A percentile compares a stretch with the other conserved stretches of the same genome.
Conservation (phyloP, 225 moss, liverwort and hornwort genomes). For the Ulota crispa region DNA sequence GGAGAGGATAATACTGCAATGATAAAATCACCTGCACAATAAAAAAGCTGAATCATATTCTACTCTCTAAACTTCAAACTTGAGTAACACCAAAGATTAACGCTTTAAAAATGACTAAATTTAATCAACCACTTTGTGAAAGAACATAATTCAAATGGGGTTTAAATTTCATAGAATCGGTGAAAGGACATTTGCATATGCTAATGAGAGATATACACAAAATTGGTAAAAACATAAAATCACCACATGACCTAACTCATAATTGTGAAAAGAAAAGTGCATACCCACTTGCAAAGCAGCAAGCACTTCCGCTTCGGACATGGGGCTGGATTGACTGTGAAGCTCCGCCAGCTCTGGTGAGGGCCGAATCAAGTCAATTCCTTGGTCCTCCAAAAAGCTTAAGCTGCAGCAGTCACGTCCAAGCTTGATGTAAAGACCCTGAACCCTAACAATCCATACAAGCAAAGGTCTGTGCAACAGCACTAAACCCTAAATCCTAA, state of each 20-base stretch:
- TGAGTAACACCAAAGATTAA: background rate
- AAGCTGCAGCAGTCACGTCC: slow-evolving; percentile 55
- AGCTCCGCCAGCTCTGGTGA: slow-evolving; percentile 65
- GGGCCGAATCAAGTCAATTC: slow-evolving; percentile 81
- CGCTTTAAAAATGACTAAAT: background rate
- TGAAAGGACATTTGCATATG: background rate
- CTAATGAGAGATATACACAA: background rate
- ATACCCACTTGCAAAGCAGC: slow-evolving; percentile 76
- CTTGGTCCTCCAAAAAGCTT: slow-evolving; percentile 88
- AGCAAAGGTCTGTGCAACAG: too few relatives aligned
- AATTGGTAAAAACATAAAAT: background rate
- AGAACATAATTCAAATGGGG: background rate
- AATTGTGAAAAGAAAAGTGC: background rate
- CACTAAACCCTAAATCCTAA: too few relatives aligned
- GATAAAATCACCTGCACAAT: slow-evolving; percentile 81
- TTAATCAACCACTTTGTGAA: background rate
- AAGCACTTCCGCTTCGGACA: slow-evolving; percentile 95
- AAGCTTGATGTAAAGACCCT: background rate
- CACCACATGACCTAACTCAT: background rate
- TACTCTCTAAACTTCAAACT: background rate
- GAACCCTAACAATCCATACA: too few relatives aligned
- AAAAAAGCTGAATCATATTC: too few relatives aligned
- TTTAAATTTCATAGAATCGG: background rate
- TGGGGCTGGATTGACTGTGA: slow-evolving; percentile 63
- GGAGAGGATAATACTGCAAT: slow-evolving; percentile 89